Conservation (phyloP, 495 filamentous ascomycete genomes). For the Lophiotrema nucula region DNA sequence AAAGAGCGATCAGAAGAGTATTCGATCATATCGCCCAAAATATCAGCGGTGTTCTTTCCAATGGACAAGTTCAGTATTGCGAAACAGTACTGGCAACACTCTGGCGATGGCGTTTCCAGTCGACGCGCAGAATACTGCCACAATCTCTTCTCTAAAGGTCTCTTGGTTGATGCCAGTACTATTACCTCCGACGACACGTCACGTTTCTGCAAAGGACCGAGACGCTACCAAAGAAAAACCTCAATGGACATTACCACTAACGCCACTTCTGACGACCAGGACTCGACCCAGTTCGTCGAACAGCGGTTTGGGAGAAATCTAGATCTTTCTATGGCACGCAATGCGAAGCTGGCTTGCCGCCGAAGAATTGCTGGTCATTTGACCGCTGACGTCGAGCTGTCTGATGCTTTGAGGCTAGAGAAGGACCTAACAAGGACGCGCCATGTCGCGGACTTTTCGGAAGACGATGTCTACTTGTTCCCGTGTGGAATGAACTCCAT, state of each 20-base stretch:
- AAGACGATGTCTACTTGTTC: conserved; percentile 86
- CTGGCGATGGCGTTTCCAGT: conserved; percentile 91
- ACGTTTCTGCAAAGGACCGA: conserved; percentile 40
- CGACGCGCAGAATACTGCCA: conserved; percentile 88
- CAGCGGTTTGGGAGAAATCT: conserved; percentile 94
- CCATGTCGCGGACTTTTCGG: conserved; percentile 65
- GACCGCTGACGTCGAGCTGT: conserved; percentile 67
- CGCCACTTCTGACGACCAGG: conserved; percentile 51
- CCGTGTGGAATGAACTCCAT: conserved; percentile 94
- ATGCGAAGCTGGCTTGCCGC: conserved; percentile 82
- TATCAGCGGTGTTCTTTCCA: conserved; percentile 74
- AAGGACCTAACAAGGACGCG: conserved; percentile 37
- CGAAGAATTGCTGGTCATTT: conserved; percentile 86
- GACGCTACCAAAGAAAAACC: conserved; percentile 60
- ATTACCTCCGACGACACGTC: conserved; percentile 15
- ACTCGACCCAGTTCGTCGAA: conserved; percentile 80
- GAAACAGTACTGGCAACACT: conserved; percentile 95
- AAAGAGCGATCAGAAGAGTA: conserved; percentile 34
- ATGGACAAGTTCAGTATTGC: conserved; percentile 63
- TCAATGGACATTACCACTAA: conserved; percentile 47
- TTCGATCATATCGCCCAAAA: conserved; percentile 37
- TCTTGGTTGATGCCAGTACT: conserved; percentile 53
- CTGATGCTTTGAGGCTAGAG: conserved; percentile 55
- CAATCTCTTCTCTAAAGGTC: conserved; percentile 65
- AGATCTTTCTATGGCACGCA: conserved; percentile 68